Base-by-base conservation (phyloP, 345 rosid species). In the Syzygium aromaticum region DNA sequence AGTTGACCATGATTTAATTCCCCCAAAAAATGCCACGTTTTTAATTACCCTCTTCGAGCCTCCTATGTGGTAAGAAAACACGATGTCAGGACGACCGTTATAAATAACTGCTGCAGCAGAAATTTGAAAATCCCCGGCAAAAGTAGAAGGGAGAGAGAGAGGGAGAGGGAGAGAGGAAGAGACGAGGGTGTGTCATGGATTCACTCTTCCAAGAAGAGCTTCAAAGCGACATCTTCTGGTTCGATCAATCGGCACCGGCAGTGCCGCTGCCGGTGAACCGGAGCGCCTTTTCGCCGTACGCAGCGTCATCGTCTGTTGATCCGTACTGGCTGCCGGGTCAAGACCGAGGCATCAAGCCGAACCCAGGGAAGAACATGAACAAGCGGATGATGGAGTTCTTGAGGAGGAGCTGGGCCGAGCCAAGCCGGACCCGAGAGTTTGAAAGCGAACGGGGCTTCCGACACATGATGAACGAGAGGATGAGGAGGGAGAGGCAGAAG, bases 381-480 rank as follows among this genome's bases (percentile, higher is more conserved):
- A 94, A 87, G 89, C 95, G 92, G 87, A 89, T 94, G 93, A 80
- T 92, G 51, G 92, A 91, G 43, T 90, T 95, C 86, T 33, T 91
- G 87, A 92, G 52, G 87, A 90, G 90, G 84, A 92, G 54, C 84
- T 89, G 92, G 91, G 84, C 86, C 15, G 54, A 61, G 57, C 77
- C 40, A 86, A 53, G 14, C 59, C 87, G 53, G 51, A 61, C 78
- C 51, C 86, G 52, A 33, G 92, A 89, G 22, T 82, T 88, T n/a
- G 93, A 87, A 52, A 89, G 90, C 57, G 89, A 90, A 4, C 91
- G 94, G 84, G 51, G 91, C 59, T 87, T 88, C 85, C 90, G 87
- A 13, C 98, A 93, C 86, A 93, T 89, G 95, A 77, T 95, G 91
- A 94, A 90, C 78, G 99, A 97, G 88, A 91, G 99, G 90, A 77